Base-by-base conservation (phyloP, 164 flowering plant species). In the Vitis rupestris region DNA sequence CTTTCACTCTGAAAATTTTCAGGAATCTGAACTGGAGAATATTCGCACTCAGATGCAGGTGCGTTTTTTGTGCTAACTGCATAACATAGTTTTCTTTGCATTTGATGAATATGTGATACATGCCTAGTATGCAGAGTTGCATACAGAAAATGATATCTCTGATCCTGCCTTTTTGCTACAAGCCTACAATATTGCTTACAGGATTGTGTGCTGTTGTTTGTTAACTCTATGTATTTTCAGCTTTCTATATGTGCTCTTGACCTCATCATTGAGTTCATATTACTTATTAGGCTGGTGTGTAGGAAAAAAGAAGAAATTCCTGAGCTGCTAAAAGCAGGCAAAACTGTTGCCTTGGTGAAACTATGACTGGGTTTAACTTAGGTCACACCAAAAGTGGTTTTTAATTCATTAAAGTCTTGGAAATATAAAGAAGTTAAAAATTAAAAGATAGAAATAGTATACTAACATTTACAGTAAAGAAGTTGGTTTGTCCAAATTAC, bases 11-110 rank as follows among this genome's bases (percentile, higher is more conserved):
- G 51, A 59, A 60, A 55, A 68, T 74, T 68, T 71, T 74, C 83
- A 95, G 97, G 98, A 91, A 79, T 93, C 99, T 13, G 93, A 90
- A 78, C 73, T 95, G 79, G 98, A 95, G 85, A 89, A 83, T 75
- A 75, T 95, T 65, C 93, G 94, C 58, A 93, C 97, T 16, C 99
- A 93, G 78, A 86, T 91, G 79, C 98, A 92, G 99, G 99, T 95
- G 56, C 58, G 69, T 70, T 13, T 30, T 14, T 15, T 23, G 53
- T 31, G 52, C 64, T 31, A 17, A 14, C 51, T 59, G 27, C 44
- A 23, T 37, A 14, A 50, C n/a, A 66, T 59, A 27, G 48, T 44
- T 44, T 67, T 56, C 2, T 59, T 29, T 2, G 15, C 49, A 31
- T 31, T 53, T 29, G 29, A 27, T 37, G 44, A 37, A 4, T 37